A percentile compares a stretch with the other conserved stretches of the same genome.
These are phyloP conservation scores for Artemisia annua DNA, from an alignment of 129 eudicot genomes.

Conservation along the genomic window DNA sequence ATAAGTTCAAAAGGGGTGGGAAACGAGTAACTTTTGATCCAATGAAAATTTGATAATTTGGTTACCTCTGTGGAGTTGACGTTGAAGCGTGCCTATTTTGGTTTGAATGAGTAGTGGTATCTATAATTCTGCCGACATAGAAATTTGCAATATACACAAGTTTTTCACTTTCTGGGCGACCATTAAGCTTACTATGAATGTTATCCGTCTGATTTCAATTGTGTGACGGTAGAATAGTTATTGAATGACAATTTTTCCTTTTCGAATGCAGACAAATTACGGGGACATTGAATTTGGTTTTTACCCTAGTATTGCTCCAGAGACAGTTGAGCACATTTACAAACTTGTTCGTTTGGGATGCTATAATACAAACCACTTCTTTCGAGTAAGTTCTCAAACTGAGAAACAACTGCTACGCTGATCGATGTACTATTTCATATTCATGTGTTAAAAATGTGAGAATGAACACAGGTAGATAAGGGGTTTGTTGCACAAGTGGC, in stretches of 20 bases:
- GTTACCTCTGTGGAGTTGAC: too few relatives aligned
- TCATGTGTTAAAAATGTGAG: conserved; percentile 4
- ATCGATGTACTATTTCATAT: conserved; percentile 3
- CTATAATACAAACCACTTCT: conserved; percentile 95
- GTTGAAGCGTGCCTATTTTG: too few relatives aligned
- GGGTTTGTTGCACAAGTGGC: conserved; percentile 99
- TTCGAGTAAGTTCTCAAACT: conserved; percentile 57
- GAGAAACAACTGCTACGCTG: conserved; percentile 2
- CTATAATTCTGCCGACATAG: too few relatives aligned
- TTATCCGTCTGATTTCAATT: too few relatives aligned
- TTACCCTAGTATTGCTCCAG: conserved; percentile 89
- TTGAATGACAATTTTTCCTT: neutral
- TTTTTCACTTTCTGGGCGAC: too few relatives aligned
- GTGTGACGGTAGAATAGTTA: too few relatives aligned
- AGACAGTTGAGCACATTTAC: conserved; percentile 91
- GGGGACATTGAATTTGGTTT: conserved; percentile 99
- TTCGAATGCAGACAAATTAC: conserved; percentile 68
- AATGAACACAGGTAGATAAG: conserved; percentile 72
- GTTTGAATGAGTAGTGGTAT: too few relatives aligned
- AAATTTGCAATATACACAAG: too few relatives aligned
- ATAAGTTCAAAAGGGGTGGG: too few relatives aligned
- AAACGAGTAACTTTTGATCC: too few relatives aligned
- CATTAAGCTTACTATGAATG: too few relatives aligned
- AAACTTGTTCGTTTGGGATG: conserved; percentile 97
- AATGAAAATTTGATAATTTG: too few relatives aligned